Conservation (phyloP, 1,284 basidiomycete species). For the Calocybe gambosa region DNA sequence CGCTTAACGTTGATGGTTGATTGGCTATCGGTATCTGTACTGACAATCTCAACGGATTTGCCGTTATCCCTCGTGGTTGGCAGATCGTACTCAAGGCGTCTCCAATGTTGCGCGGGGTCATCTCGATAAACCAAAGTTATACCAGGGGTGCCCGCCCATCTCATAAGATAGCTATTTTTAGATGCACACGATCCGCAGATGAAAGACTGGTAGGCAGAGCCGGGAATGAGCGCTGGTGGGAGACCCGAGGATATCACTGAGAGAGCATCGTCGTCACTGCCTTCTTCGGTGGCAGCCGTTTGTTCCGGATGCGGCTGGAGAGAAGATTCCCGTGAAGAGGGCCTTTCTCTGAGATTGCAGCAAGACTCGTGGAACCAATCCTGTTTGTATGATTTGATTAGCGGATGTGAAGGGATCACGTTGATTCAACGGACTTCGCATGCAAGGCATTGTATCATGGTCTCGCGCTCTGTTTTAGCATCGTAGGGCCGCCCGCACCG, state of each 20-base stretch:
- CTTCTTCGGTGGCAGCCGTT: slow-evolving; percentile 18
- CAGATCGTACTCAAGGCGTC: slow-evolving; percentile 31
- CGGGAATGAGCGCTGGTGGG: slow-evolving; percentile 58
- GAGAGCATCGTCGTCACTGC: slow-evolving; percentile 38
- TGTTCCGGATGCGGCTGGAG: slow-evolving; percentile 26
- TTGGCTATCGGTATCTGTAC: slow-evolving; percentile 13
- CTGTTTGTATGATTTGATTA: slow-evolving; percentile 30
- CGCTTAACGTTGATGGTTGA: slow-evolving; percentile 41
- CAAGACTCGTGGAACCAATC: slow-evolving; percentile 87
- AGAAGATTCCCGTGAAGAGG: slow-evolving; percentile 39
- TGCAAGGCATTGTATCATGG: slow-evolving; percentile 78
- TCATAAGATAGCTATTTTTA: slow-evolving; percentile 43
- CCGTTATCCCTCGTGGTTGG: slow-evolving; percentile 16
- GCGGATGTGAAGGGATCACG: slow-evolving; percentile 10
- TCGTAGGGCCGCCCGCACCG: slow-evolving; percentile 67
- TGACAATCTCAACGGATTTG: slow-evolving; percentile 21
- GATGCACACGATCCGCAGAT: slow-evolving; percentile 62
- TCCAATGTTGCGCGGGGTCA: slow-evolving; percentile 41
- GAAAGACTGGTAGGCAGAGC: slow-evolving; percentile 63
- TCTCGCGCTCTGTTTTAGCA: slow-evolving; percentile 62
- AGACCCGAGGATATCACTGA: slow-evolving; percentile 60
- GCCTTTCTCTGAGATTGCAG: slow-evolving; percentile 65
- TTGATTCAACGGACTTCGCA: slow-evolving; percentile 58
- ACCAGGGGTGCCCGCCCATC: slow-evolving; percentile 61
- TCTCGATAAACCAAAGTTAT: slow-evolving; percentile 58